Evolutionary conservation across 768 basidiomycete species (phyloP), one percentile per base, ranked within the genome.

Genomic region (Cystofilobasidium bisporidii): DNA sequence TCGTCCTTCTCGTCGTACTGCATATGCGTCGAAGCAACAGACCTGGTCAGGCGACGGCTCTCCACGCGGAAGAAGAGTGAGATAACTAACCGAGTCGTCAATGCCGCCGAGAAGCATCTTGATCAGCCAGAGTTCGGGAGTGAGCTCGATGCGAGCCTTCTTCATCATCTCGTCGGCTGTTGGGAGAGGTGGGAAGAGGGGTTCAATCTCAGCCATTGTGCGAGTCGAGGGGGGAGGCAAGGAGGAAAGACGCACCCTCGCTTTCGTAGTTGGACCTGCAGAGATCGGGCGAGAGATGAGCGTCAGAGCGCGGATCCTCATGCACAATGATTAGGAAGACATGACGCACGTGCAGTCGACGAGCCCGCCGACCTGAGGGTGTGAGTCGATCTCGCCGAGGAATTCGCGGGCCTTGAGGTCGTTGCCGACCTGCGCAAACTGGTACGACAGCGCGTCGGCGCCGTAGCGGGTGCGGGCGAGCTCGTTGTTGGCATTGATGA

Each of bases 331-430:
- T 74, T n/a, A 65, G 77, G 77, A 22, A 77, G 73, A 45, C 72
- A 73, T 9, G 40, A 41, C 9, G 18, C 69, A 72, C 14, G 76
- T 76, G 45, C 73, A 75, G 67, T 79, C 78, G 60, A 79, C 73
- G 22, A 79, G 61, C 24, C 65, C 71, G 26, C 78, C 78, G 30
- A 79, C 72, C 28, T 69, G 40, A 9, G 75, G 76, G 71, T 79
- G 73, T 62, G 73, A 74, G 63, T 79, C 78, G n/a, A 78, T 72
- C 53, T 73, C 73, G 32, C 70, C 77, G 33, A 78, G 72, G 77
- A 78, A 79, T 1, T 69, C 71, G 22, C 74, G 73, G 0, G 77
- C 77, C 47, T 77, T 78, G 69, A 72, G 55, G 68, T 79, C 78
- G 71, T 74, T 76, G 6, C 75, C 77, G 61, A 76, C 76, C 66